Conservation (phyloP, 768 basidiomycete species). For the Cystofilobasidium bisporidii region DNA sequence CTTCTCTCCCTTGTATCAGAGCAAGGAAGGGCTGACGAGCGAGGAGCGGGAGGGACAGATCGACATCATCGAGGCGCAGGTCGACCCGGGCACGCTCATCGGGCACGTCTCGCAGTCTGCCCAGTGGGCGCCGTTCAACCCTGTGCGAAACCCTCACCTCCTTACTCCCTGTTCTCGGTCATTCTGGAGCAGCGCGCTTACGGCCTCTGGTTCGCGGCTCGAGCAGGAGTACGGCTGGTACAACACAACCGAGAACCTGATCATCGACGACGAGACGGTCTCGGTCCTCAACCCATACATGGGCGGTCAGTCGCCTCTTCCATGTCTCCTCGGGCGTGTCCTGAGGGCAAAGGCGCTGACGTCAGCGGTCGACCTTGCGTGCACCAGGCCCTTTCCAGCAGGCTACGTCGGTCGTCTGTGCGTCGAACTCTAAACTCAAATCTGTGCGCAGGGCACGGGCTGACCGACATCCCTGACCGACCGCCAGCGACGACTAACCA, state of each 20-base stretch:
- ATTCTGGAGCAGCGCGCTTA: no score
- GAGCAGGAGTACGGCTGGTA: background rate
- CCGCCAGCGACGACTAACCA: constrained; percentile 1
- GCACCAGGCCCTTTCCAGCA: background rate
- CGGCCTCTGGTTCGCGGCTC: background rate
- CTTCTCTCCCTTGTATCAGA: background rate
- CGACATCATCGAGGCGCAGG: constrained; percentile 3
- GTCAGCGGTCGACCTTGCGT: no score
- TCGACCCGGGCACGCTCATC: background rate
- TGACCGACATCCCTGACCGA: no score
- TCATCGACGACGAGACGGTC: background rate
- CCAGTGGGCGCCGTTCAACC: constrained; percentile 12
- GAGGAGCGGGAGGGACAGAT: background rate
- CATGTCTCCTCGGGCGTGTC: no score
- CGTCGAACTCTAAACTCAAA: background rate
- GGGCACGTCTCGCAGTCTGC: constrained; percentile 6
- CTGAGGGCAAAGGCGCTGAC: no score
- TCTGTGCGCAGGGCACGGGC: no score
- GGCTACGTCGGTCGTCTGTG: constrained; percentile 1
- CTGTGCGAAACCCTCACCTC: background rate
- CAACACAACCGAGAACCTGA: background rate
- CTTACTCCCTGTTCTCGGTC: background rate
- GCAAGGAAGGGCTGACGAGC: background rate
- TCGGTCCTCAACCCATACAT: background rate
- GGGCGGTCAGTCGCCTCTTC: background rate